phyloP scores from a whole-genome alignment of 163 green algal species.

The Scenedesmus sp. region DNA sequence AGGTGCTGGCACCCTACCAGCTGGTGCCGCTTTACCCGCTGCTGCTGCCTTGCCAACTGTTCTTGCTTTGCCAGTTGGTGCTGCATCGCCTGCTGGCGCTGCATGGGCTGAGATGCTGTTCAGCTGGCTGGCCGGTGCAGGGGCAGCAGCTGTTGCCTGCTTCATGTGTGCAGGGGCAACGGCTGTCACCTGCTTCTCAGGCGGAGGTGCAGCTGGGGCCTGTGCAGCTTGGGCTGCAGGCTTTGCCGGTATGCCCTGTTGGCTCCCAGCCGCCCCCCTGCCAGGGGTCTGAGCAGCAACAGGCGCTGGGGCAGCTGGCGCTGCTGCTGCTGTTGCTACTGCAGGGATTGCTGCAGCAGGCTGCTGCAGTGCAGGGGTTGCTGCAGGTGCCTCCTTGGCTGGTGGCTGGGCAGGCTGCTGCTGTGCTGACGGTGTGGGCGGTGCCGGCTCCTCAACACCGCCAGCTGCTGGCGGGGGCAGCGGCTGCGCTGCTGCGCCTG shows the following conservation, averaged over 20 bases:
- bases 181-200: background rate
- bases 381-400: background rate
- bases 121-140: background rate
- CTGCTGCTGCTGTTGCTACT: background rate
- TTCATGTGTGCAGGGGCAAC: background rate
- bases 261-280: background rate
- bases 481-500: constrained; percentile 70
- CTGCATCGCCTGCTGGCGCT: background rate
- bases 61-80: background rate
- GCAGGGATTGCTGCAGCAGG: background rate
- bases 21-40: background rate
- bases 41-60: background rate
- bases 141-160: background rate
- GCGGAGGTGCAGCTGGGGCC: background rate
- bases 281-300: background rate
- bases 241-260: background rate
- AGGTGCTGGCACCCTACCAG: background rate
- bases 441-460: constrained; percentile 65
- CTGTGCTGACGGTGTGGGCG: constrained; percentile 60
- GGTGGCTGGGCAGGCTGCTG: constrained; percentile 51
- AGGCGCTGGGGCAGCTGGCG: background rate
- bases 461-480: constrained; percentile 68
- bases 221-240: background rate
- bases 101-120: background rate
- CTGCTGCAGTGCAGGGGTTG: background rate